A percentile compares a stretch with the other conserved stretches of the same genome.
Conservation (phyloP, 2,329 filamentous ascomycete genomes). For the Zarea fungicola region DNA sequence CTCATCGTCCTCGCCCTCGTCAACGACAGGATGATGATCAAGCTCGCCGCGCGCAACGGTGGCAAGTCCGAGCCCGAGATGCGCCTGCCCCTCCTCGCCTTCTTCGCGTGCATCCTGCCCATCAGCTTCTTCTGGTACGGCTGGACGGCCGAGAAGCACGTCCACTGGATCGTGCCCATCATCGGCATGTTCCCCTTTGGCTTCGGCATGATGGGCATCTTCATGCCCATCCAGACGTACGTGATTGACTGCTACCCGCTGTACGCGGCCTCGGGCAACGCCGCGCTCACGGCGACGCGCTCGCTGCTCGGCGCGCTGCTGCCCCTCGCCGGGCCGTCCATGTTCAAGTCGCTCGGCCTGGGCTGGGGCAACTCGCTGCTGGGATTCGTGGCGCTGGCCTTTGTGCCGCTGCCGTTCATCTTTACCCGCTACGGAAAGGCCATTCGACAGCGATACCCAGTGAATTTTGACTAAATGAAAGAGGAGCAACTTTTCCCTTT, state of each 20-base stretch:
- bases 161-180: conserved; percentile 48
- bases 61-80: conserved; percentile 31
- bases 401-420: background rate
- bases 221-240: conserved; percentile 48
- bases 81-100: conserved; percentile 39
- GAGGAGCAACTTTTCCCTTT: background rate
- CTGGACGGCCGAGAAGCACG: conserved; percentile 40
- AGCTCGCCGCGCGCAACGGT: conserved; percentile 36
- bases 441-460: background rate
- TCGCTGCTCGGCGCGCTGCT: conserved; percentile 54
- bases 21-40: conserved; percentile 34
- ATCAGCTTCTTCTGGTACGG: conserved; percentile 49
- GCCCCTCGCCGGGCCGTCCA: conserved; percentile 47
- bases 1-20: conserved; percentile 25
- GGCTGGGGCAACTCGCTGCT: conserved; percentile 41
- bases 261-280: conserved; percentile 41
- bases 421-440: background rate
- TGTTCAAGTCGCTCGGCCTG: conserved; percentile 31
- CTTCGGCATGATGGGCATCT: conserved; percentile 28
- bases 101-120: conserved; percentile 43
- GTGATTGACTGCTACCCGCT: conserved; percentile 47
- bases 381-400: conserved; percentile 31
- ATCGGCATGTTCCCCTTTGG: conserved; percentile 40
- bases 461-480: background rate
- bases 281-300: conserved; percentile 52